Evolutionary conservation across 148 eudicot species (phyloP).

Genomic region (Tetragonia tetragonoides): DNA sequence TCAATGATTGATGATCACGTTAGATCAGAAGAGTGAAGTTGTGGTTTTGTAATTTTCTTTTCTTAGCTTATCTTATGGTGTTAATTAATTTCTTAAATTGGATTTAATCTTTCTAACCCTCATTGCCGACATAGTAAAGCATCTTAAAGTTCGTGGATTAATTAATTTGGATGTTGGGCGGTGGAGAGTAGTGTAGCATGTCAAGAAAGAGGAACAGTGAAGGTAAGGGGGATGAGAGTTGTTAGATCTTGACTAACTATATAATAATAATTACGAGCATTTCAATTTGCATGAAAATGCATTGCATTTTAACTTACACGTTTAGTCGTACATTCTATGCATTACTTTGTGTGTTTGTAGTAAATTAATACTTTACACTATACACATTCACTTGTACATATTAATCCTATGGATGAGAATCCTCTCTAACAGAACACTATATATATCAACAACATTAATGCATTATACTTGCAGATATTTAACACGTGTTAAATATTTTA

Average conservation of each 20-base stretch:
- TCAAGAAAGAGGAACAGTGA: slow-evolving; percentile 22
- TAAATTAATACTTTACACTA: not conserved
- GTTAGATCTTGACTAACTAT: slow-evolving; percentile 31
- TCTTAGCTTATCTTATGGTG: not conserved
- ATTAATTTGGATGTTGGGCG: slow-evolving; percentile 13
- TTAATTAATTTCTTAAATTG: not conserved
- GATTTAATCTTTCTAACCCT: not conserved
- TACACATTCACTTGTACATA: too few species aligned
- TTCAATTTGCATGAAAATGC: slow-evolving; percentile 20
- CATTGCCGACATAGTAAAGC: slow-evolving; percentile 29
- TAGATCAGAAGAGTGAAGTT: slow-evolving; percentile 24
- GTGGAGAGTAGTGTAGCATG: slow-evolving; percentile 19
- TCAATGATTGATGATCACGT: slow-evolving; percentile 51
- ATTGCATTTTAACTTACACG: slow-evolving; percentile 24
- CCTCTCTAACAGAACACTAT: too few species aligned
- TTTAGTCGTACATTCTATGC: not conserved
- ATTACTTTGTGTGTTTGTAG: not conserved
- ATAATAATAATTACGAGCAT: not conserved
- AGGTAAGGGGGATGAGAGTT: slow-evolving; percentile 16
- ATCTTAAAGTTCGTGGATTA: slow-evolving; percentile 6
- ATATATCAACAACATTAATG: too few species aligned
- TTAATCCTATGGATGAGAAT: too few species aligned
- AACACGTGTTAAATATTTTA: too few species aligned
- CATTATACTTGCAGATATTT: too few species aligned
- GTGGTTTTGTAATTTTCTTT: not conserved